Percentiles rank a stretch among this genome's conserved stretches.
Conservation (phyloP, 176 grass and related monocot genomes). For the Chloris gayana region DNA sequence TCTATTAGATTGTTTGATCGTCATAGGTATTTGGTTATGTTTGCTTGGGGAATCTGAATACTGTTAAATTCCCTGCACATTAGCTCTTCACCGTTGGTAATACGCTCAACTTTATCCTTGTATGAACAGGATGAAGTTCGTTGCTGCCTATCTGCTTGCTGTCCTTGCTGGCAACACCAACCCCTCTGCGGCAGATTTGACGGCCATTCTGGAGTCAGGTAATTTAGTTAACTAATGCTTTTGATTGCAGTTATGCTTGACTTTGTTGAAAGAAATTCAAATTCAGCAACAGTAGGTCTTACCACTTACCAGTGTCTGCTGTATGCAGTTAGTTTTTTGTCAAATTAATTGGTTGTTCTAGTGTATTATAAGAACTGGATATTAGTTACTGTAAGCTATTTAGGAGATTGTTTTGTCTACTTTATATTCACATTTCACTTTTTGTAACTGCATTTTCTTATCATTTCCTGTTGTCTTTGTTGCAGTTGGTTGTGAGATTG, state of each 20-base stretch:
- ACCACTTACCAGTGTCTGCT: too few species aligned
- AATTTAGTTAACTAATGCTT: not conserved
- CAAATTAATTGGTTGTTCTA: not conserved
- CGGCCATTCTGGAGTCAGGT: conserved; percentile 47
- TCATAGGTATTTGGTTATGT: not conserved
- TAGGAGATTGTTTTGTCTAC: not conserved
- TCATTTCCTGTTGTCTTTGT: not conserved
- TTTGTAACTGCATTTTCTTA: not conserved
- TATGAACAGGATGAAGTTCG: conserved; percentile 48
- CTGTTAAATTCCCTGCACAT: not conserved
- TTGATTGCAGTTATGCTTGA: too few species aligned
- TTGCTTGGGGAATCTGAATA: not conserved
- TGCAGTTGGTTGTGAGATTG: conserved; percentile 58
- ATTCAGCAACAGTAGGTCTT: not conserved
- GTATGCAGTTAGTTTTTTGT: not conserved
- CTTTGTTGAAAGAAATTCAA: not conserved
- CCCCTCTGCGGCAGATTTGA: conserved; percentile 46
- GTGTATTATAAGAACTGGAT: too few species aligned
- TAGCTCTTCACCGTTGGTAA: not conserved
- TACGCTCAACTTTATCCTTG: not conserved
- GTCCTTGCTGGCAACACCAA: conserved; percentile 46
- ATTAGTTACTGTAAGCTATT: not conserved
- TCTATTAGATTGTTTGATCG: not conserved
- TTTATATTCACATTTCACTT: not conserved
- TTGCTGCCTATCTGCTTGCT: conserved; percentile 59